These are phyloP conservation scores for Ganoderma leucocontextum DNA, from an alignment of 1,284 basidiomycete species.

Conservation along the genomic window DNA sequence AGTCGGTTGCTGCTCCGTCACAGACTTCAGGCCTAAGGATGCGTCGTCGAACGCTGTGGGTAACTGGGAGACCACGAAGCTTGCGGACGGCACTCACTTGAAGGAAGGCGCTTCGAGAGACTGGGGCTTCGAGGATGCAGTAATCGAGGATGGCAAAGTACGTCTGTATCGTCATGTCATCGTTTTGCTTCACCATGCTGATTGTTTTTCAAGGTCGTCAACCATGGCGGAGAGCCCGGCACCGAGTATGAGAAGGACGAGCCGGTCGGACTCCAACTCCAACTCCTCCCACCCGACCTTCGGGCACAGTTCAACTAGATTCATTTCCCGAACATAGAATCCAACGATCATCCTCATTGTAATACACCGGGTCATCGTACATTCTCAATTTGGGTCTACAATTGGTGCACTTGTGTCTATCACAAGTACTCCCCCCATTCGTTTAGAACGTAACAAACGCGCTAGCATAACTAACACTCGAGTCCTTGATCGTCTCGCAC, in stretches of 20 bases:
- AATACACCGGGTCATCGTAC: neutral
- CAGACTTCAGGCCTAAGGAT: constrained; percentile 52
- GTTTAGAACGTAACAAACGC: constrained; percentile 73
- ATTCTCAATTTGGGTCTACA: neutral
- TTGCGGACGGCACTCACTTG: constrained; percentile 68
- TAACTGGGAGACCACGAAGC: constrained; percentile 53
- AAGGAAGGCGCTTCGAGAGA: constrained; percentile 69
- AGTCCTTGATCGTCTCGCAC: constrained; percentile 75
- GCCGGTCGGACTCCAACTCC: constrained; percentile 59
- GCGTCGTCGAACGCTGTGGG: constrained; percentile 44
- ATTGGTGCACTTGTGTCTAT: neutral
- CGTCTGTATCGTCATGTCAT: neutral
- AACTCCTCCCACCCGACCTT: constrained; percentile 38
- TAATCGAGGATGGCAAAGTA: constrained; percentile 55
- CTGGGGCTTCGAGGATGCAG: constrained; percentile 83
- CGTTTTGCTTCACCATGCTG: neutral
- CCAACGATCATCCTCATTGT: neutral
- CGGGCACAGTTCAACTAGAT: constrained; percentile 50
- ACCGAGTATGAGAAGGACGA: constrained; percentile 66
- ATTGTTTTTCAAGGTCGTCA: constrained; percentile 52
- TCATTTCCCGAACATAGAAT: neutral
- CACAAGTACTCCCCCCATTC: neutral
- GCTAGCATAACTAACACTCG: constrained; percentile 96
- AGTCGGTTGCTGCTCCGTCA: constrained; percentile 76
- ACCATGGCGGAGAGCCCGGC: constrained; percentile 68